Evolutionary conservation across 306 rosid species (phyloP), one percentile per base, ranked within the genome.

Genomic region (Quercus gilva): DNA sequence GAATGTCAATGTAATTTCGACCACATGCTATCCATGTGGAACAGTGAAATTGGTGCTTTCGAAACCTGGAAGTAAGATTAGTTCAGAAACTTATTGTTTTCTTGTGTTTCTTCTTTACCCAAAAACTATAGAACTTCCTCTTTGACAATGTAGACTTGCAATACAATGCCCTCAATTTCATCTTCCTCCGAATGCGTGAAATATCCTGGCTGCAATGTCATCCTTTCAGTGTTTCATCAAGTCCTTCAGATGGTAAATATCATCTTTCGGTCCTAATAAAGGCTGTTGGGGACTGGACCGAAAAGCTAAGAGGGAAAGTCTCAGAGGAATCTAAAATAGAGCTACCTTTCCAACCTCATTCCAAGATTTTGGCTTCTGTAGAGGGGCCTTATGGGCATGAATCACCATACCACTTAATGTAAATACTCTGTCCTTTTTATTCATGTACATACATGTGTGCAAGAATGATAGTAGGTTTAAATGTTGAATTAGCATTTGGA

Each of bases 381-480:
- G 99, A 94, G 67, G 99, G 97, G 76, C 99, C 99, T 74, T 92
- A 94, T 56, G 99, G 99, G 56, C 99, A 94, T 79, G 97, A 92
- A 83, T 87, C 82, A 53, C 97, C 99, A 15, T 92, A 94, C 84
- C 94, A 92, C 81, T 85, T 94, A 84, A 85, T 79, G 99, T 94
- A 84, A 21, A 93, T 75, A 52, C 73, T 75, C 25, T 31, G 2
- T 31, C 35, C 21, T 14, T 28, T 15, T 26, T 67, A 33, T 33
- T 9, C 15, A 17, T 67, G 9, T 33, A 19, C 25, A 17, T 33
- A 19, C 35, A 35, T 67, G 41, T 31, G 71, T 18, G 71, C 15
- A 19, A 6, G 2, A 33, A 67, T 33, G 11, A 67, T 33, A 23
- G 25, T 12, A 49, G 53, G 53, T 49, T 49, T 49, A 49, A 49